Conservation (phyloP, 2,329 filamentous ascomycete species). For the Nothophoma quercina region DNA sequence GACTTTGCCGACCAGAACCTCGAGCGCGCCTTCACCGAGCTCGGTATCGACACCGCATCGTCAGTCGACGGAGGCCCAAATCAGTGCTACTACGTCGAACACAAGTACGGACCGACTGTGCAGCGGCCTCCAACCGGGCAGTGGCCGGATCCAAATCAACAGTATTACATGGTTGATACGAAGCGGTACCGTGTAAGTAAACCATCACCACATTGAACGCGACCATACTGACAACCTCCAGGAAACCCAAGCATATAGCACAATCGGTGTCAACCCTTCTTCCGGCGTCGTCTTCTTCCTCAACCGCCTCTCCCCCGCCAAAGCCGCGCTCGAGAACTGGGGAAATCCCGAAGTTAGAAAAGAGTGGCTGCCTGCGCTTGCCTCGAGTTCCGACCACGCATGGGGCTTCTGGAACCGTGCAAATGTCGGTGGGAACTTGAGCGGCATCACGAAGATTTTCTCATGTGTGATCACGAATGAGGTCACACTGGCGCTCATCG, state of each 20-base stretch:
- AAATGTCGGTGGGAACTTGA: constrained; percentile 3
- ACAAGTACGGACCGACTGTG: constrained; percentile 21
- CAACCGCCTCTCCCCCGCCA: constrained; percentile 14
- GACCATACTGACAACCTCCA: neutral
- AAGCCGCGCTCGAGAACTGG: constrained; percentile 14
- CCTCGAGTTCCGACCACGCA: constrained; percentile 24
- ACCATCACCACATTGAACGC: neutral
- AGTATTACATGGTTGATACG: constrained; percentile 24
- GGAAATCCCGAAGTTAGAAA: neutral
- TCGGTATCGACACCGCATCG: constrained; percentile 15
- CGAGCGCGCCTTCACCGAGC: constrained; percentile 12
- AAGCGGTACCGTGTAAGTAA: constrained; percentile 21
- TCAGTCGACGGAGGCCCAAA: constrained; percentile 19
- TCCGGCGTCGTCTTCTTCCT: constrained; percentile 19
- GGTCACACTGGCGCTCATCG: constrained; percentile 18
- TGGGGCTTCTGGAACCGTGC: constrained; percentile 29
- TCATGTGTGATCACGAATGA: constrained; percentile 16
- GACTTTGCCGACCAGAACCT: constrained; percentile 9
- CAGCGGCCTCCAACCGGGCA: neutral
- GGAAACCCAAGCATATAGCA: constrained; percentile 22
- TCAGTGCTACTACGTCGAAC: constrained; percentile 20
- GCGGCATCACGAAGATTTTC: constrained; percentile 23
- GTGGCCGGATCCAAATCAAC: constrained; percentile 15
- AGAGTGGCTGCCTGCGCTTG: constrained; percentile 25
- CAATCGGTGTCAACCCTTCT: constrained; percentile 19